A percentile compares a stretch with the other conserved stretches of the same genome.
Evolutionary conservation across 352 stramenopile species (phyloP).

Genomic region (Phytophthora ohioensis): DNA sequence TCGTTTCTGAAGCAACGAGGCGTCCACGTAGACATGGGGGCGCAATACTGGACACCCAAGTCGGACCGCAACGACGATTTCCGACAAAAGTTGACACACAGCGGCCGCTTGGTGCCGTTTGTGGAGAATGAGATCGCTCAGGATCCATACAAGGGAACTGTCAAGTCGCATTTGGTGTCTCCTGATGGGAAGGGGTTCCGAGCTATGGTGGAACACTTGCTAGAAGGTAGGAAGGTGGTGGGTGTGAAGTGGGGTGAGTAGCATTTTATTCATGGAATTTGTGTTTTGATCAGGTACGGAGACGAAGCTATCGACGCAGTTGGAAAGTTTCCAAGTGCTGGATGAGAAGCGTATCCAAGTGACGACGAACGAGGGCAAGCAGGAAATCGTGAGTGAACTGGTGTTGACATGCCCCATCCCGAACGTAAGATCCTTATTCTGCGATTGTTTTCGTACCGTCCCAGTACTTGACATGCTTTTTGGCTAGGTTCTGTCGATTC

Average conservation of each 20-base stretch:
- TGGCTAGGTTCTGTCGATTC: slow-evolving; percentile 57
- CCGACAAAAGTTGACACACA: slow-evolving; percentile 44
- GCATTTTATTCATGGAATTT: too few species aligned
- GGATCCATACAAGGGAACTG: slow-evolving; percentile 48
- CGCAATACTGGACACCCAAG: slow-evolving; percentile 73
- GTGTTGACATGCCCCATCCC: slow-evolving; percentile 78
- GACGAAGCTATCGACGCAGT: slow-evolving; percentile 47
- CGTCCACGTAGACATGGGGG: slow-evolving; percentile 72
- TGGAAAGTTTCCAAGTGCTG: slow-evolving; percentile 68
- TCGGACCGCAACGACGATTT: slow-evolving; percentile 61
- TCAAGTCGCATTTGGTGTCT: slow-evolving; percentile 51
- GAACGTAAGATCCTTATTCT: slow-evolving; percentile 38
- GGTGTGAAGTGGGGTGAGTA: not conserved
- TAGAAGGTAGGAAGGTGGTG: slow-evolving; percentile 39
- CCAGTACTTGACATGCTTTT: not conserved
- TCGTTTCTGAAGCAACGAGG: slow-evolving; percentile 67
- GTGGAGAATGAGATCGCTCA: slow-evolving; percentile 58
- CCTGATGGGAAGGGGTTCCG: slow-evolving; percentile 57
- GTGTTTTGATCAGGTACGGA: slow-evolving; percentile 39
- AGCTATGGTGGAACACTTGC: slow-evolving; percentile 59
- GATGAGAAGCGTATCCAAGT: slow-evolving; percentile 60
- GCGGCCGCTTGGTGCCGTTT: slow-evolving; percentile 51
- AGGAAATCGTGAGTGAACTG: slow-evolving; percentile 70
- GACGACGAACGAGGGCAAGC: slow-evolving; percentile 42
- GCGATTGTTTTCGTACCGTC: slow-evolving; percentile 20